Conservation (phyloP, 2,329 filamentous ascomycete genomes). For the Leptographium lundbergii region DNA sequence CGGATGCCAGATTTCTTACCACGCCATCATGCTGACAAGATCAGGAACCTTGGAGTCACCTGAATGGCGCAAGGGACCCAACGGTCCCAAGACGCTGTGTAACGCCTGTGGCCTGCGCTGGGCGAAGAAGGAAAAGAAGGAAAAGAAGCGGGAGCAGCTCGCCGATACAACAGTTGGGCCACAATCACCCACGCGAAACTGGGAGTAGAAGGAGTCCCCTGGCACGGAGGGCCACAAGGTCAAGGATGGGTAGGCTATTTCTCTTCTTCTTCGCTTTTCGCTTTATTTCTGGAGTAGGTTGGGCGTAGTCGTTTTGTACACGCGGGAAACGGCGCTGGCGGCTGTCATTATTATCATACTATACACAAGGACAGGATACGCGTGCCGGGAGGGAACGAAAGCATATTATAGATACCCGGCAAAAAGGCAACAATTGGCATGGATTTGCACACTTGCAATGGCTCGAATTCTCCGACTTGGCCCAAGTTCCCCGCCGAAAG, state of each 20-base stretch:
- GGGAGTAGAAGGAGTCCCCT: not conserved
- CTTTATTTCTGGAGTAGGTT: not conserved
- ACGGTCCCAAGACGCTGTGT: constrained; percentile 85
- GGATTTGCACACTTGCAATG: not conserved
- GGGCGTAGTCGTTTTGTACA: not conserved
- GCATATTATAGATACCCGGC: not conserved
- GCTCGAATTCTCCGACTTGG: not conserved
- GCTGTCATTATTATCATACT: not conserved
- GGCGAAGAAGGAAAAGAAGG: constrained; percentile 75
- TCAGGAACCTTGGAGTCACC: constrained; percentile 74
- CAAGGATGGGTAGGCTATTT: not conserved
- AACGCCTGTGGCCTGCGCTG: constrained; percentile 79
- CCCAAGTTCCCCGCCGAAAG: no score
- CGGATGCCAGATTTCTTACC: not conserved
- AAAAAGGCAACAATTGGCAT: not conserved
- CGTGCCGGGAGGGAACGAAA: not conserved
- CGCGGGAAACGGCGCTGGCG: not conserved
- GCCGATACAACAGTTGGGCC: not conserved
- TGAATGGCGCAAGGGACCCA: constrained; percentile 91
- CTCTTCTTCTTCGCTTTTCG: not conserved
- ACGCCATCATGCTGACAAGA: not conserved
- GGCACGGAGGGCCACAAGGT: not conserved
- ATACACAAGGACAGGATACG: not conserved
- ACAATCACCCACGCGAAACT: not conserved
- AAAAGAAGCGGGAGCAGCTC: constrained; percentile 16